Evolutionary conservation across 2,329 filamentous ascomycete species (phyloP).

Genomic region (Fragosphaeria purpurea): DNA sequence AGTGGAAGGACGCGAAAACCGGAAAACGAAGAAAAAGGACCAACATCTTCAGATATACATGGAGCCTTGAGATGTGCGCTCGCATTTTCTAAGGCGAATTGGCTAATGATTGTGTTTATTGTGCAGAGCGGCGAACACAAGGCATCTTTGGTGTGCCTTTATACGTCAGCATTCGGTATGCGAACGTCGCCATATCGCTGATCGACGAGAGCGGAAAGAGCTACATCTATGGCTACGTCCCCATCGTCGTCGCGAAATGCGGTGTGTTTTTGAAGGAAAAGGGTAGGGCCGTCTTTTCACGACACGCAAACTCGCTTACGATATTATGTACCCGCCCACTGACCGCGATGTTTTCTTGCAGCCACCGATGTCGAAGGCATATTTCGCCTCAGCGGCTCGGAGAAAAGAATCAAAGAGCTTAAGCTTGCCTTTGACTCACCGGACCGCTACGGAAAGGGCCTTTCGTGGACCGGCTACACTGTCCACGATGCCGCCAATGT

Average conservation of each 20-base stretch:
- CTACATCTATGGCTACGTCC: constrained; percentile 97
- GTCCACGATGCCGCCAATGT: constrained; percentile 98
- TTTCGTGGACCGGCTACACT: constrained; percentile 95
- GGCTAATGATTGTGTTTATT: no score
- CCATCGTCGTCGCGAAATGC: constrained; percentile 96
- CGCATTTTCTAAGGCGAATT: no score
- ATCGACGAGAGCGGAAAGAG: constrained; percentile 86
- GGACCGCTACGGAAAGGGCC: constrained; percentile 88
- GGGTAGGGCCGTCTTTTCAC: constrained; percentile 46
- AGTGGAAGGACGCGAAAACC: no score
- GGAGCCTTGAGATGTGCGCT: no score
- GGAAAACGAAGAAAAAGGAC: no score
- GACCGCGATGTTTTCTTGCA: constrained; percentile 26
- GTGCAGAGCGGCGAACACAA: constrained; percentile 39
- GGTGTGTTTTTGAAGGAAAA: constrained; percentile 97
- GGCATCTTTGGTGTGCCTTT: constrained; percentile 94
- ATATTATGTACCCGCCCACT: no score
- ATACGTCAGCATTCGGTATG: constrained; percentile 90
- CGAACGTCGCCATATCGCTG: constrained; percentile 94
- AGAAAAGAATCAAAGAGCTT: constrained; percentile 96
- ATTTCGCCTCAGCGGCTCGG: constrained; percentile 88
- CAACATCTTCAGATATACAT: no score
- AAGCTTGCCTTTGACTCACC: constrained; percentile 88
- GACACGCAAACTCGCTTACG: no score
- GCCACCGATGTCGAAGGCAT: constrained; percentile 94